phyloP scores from a whole-genome alignment of 768 basidiomycete species.

The Polyporus arcularius region DNA sequence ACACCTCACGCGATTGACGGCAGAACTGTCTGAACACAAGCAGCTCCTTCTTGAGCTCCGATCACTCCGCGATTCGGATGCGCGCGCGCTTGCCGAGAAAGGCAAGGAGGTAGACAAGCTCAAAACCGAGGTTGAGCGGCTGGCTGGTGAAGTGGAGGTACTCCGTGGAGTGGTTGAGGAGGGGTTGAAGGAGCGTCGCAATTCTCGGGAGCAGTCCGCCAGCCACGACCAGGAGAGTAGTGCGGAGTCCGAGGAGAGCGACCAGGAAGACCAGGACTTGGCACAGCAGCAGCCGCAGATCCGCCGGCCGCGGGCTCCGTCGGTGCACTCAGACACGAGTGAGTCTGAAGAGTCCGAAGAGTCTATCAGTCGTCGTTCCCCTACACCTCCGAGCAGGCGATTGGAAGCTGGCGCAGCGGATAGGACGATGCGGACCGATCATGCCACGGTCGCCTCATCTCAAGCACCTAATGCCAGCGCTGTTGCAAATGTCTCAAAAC shows the following conservation, averaged over 20 bases:
- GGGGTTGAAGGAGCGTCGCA: slow-evolving; percentile 73
- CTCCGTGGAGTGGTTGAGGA: slow-evolving; percentile 87
- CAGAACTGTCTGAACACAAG: slow-evolving; percentile 79
- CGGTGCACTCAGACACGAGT: slow-evolving; percentile 26
- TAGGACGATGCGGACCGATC: slow-evolving; percentile 54
- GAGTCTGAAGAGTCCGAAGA: slow-evolving; percentile 18
- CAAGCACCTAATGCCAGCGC: slow-evolving; percentile 26
- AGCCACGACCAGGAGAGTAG: slow-evolving; percentile 14
- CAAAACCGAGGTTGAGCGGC: slow-evolving; percentile 73
- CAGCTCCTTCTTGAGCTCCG: slow-evolving; percentile 67
- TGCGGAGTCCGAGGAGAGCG: neutral
- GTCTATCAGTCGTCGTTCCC: slow-evolving; percentile 19
- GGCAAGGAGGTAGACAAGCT: slow-evolving; percentile 67
- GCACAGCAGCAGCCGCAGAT: neutral
- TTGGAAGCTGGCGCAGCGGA: slow-evolving; percentile 30
- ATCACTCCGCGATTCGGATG: slow-evolving; percentile 62
- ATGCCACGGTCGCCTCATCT: slow-evolving; percentile 51
- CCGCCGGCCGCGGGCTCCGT: neutral
- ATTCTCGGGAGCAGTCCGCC: slow-evolving; percentile 45
- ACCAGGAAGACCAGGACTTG: neutral
- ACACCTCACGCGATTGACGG: slow-evolving; percentile 76
- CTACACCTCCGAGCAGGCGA: slow-evolving; percentile 36
- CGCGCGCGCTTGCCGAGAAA: slow-evolving; percentile 56
- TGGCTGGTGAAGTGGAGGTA: slow-evolving; percentile 84
- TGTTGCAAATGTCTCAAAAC: slow-evolving; percentile 25